These are phyloP conservation scores for Cavenderia fasciculata DNA, from an alignment of 78 protist genomes.

Conservation along the genomic window DNA sequence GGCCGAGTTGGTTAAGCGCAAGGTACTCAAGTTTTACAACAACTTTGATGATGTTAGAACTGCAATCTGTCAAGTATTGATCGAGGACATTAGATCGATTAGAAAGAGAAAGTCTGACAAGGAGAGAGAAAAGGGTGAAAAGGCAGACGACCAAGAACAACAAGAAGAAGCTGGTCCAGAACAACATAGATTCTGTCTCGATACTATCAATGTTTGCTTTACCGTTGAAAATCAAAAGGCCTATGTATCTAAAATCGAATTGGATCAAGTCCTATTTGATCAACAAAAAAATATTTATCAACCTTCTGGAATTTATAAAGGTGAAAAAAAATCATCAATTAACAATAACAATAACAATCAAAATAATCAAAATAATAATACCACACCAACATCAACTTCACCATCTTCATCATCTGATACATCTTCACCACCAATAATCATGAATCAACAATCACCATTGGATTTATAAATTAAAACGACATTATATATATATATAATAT, in stretches of 20 bases:
- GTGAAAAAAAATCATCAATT: too few relatives aligned
- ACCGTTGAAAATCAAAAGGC: conserved; percentile 64
- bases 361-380: too few relatives aligned
- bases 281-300: conserved; percentile 52
- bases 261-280: conserved; percentile 26
- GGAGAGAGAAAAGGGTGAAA: not conserved
- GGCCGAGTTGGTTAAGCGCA: not conserved
- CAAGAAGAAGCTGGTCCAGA: conserved; percentile 25
- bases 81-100: conserved; percentile 66
- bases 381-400: too few relatives aligned
- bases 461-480: too few relatives aligned
- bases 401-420: too few relatives aligned
- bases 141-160: not conserved
- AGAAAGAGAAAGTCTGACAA: conserved; percentile 69
- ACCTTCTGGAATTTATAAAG: conserved; percentile 41
- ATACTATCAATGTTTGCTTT: conserved; percentile 63
- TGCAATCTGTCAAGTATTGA: conserved; percentile 50
- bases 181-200: conserved; percentile 71
- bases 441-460: too few relatives aligned
- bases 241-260: conserved; percentile 32
- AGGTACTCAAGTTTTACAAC: conserved; percentile 56
- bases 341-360: too few relatives aligned
- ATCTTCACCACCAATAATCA: too few relatives aligned
- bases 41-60: conserved; percentile 47
- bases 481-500: too few relatives aligned